A percentile compares a stretch with the other conserved stretches of the same genome.
Conservation (phyloP, 208 protist species). For the Crithidia brevicula region DNA sequence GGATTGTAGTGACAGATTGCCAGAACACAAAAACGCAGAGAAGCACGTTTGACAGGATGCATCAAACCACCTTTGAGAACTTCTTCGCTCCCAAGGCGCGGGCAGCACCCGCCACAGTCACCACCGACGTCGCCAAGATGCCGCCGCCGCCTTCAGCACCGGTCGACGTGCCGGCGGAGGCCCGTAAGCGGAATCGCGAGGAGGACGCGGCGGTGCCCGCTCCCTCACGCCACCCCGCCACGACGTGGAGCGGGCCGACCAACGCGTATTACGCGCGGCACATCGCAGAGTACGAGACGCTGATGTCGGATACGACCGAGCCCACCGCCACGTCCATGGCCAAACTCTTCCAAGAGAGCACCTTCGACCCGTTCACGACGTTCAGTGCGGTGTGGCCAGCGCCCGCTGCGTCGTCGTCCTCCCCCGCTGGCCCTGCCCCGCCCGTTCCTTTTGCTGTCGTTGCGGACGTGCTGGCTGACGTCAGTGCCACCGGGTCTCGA, state of each 20-base stretch:
- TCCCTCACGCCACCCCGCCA: neutral
- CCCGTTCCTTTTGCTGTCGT: conserved; percentile 78
- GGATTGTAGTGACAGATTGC: too few relatives aligned
- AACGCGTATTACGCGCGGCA: conserved; percentile 27
- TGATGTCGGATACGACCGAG: conserved; percentile 28
- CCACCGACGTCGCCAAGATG: too few relatives aligned
- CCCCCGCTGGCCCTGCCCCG: neutral
- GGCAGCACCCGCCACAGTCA: too few relatives aligned
- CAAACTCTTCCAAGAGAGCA: conserved; percentile 64
- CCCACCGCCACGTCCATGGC: conserved; percentile 76
- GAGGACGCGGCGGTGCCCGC: neutral
- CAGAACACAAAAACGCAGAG: too few relatives aligned
- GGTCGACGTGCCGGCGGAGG: neutral
- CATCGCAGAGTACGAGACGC: conserved; percentile 31
- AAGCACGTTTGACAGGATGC: conserved; percentile 10
- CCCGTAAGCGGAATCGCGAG: conserved; percentile 22
- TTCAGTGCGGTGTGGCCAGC: conserved; percentile 54
- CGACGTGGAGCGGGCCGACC: conserved; percentile 20
- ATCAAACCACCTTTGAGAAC: conserved; percentile 28
- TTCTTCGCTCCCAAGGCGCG: conserved; percentile 26
- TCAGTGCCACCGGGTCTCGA: conserved; percentile 83
- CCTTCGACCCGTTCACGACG: conserved; percentile 41
- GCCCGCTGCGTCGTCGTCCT: too few relatives aligned
- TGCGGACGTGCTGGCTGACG: conserved; percentile 80
- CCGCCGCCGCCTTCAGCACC: neutral